Conservation (phyloP, 2,329 filamentous ascomycete genomes). For the Pseudogymnoascus sp. region DNA sequence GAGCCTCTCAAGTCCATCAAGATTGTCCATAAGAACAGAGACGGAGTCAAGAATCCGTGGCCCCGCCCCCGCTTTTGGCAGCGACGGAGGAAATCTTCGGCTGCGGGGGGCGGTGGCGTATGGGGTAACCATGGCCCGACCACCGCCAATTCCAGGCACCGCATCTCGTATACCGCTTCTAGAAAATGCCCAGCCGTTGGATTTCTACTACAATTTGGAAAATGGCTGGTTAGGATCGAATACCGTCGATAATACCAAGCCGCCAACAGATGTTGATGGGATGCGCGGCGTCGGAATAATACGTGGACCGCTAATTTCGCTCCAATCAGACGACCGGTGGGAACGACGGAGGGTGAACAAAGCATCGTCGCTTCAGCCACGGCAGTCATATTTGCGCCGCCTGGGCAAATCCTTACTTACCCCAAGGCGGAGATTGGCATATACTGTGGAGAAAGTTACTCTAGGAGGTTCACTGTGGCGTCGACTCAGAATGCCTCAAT, state of each 20-base stretch:
- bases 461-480: neutral
- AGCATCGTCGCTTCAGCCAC: neutral
- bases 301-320: neutral
- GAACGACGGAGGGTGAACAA: neutral
- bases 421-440: neutral
- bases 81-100: neutral
- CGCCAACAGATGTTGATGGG: neutral
- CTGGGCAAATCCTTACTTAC: neutral
- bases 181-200: neutral
- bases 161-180: neutral
- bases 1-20: neutral
- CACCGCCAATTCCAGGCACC: neutral
- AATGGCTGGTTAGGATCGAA: neutral
- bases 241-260: neutral
- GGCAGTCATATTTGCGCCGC: neutral
- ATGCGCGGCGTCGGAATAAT: neutral
- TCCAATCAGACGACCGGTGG: neutral
- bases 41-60: conserved; percentile 3
- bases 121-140: neutral
- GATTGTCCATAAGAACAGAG: neutral
- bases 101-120: neutral
- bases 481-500: neutral
- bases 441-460: neutral
- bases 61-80: neutral
- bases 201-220: neutral